These are phyloP conservation scores for Ophiostoma sp. DNA, from an alignment of 2,329 filamentous ascomycete genomes.

Conservation along the genomic window DNA sequence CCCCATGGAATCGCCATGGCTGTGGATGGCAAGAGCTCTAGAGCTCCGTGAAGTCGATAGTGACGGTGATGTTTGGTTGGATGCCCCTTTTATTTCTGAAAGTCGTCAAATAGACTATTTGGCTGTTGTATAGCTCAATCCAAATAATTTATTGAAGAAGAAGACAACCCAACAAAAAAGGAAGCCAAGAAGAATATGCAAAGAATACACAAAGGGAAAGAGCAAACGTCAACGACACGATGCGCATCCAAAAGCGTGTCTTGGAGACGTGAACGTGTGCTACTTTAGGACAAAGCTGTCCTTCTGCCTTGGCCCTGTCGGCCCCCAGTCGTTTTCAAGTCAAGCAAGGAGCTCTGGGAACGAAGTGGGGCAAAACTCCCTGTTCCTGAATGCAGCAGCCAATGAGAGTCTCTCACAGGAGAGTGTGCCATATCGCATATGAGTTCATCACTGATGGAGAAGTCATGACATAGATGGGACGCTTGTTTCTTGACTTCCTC, in stretches of 20 bases:
- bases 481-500: no score
- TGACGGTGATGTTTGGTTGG: not conserved
- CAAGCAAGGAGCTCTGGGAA: not conserved
- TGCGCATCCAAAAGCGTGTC: not conserved
- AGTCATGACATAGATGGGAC: not conserved
- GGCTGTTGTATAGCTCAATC: not conserved
- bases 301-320: not conserved
- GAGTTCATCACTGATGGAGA: not conserved
- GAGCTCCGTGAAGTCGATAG: not conserved
- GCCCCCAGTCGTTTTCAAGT: not conserved
- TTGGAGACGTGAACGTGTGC: constrained; percentile 1
- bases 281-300: constrained; percentile 14
- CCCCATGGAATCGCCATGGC: constrained; percentile 47
- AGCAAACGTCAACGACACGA: not conserved
- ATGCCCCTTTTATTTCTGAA: not conserved
- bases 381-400: constrained; percentile 8
- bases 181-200: not conserved
- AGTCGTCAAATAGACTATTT: not conserved
- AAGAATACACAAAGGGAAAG: not conserved
- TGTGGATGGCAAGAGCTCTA: not conserved
- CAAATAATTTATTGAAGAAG: not conserved
- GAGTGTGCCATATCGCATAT: not conserved
- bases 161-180: not conserved
- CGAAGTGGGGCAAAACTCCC: not conserved
- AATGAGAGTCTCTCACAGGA: not conserved